Conservation (phyloP, 257 asterid species). For the Scutellaria baicalensis region DNA sequence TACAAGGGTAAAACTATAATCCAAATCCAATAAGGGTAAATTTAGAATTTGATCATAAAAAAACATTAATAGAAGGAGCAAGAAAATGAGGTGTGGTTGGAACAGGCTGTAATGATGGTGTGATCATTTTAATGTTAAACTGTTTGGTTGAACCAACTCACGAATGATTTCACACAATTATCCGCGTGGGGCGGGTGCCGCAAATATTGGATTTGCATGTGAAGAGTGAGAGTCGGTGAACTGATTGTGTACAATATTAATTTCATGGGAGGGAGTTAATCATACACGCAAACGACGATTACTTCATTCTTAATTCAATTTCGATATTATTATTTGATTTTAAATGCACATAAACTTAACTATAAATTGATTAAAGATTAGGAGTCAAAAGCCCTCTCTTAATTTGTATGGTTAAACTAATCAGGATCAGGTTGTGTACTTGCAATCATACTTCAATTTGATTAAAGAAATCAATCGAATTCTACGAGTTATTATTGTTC, state of each 20-base stretch:
- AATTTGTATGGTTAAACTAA: too few species aligned
- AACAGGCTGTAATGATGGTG: conserved; percentile 13
- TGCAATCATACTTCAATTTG: too few species aligned
- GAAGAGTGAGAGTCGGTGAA: conserved; percentile 17
- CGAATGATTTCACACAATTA: neutral
- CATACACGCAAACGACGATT: conserved; percentile 16
- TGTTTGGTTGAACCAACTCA: conserved; percentile 21
- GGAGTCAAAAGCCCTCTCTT: too few species aligned
- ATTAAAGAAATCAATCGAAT: neutral
- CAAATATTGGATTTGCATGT: conserved; percentile 33
- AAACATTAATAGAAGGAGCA: neutral
- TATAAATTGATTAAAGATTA: too few species aligned
- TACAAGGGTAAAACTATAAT: too few species aligned
- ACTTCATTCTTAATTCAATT: neutral
- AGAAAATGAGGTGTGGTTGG: neutral
- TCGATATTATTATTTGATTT: too few species aligned
- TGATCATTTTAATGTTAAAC: neutral
- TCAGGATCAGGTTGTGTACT: neutral
- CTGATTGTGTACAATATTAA: neutral
- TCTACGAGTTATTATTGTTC: neutral
- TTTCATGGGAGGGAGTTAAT: neutral
- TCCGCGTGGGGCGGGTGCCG: neutral
- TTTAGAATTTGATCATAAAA: too few species aligned
- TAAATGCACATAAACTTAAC: too few species aligned
- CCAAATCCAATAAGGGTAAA: too few species aligned